Percentiles rank a stretch among this genome's conserved stretches.
Evolutionary conservation across 202 grass and related monocot genomes (phyloP).

Genomic region (Digitaria exilis): DNA sequence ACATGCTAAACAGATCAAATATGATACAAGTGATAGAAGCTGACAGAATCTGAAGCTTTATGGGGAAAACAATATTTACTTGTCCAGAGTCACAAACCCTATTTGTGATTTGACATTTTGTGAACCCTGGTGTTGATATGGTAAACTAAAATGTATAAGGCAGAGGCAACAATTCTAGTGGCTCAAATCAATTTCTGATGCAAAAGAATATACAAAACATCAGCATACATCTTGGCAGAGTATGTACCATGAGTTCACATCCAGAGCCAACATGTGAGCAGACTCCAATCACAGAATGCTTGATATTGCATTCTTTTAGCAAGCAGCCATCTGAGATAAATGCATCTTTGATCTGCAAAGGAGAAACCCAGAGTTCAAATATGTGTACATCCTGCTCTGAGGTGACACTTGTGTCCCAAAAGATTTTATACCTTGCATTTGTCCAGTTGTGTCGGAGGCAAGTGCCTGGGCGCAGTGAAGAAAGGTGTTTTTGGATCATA

Average conservation of each 20-base stretch:
- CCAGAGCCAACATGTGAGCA: conserved; percentile 55
- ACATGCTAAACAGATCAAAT: background rate
- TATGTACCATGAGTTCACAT: conserved; percentile 60
- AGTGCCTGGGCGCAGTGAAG: conserved; percentile 63
- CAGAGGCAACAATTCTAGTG: background rate
- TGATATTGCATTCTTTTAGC: conserved; percentile 56
- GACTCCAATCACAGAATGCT: conserved; percentile 70
- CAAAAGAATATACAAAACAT: background rate
- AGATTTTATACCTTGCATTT: conserved; percentile 62
- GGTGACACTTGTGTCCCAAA: background rate
- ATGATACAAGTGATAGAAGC: background rate
- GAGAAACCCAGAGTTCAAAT: background rate
- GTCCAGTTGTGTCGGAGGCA: conserved; percentile 68
- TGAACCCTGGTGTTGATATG: background rate
- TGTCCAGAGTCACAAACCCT: background rate
- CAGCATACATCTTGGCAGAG: background rate
- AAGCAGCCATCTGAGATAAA: conserved; percentile 79
- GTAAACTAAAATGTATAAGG: background rate
- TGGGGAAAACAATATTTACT: background rate
- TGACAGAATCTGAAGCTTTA: background rate
- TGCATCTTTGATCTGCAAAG: conserved; percentile 50
- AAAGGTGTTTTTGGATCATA: conserved; percentile 76
- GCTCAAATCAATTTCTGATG: background rate
- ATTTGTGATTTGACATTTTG: too few species aligned
- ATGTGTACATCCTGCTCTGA: background rate